A percentile compares a stretch with the other conserved stretches of the same genome.
Conservation (phyloP, 257 asterid genomes). For the Nicotiana attenuata region DNA sequence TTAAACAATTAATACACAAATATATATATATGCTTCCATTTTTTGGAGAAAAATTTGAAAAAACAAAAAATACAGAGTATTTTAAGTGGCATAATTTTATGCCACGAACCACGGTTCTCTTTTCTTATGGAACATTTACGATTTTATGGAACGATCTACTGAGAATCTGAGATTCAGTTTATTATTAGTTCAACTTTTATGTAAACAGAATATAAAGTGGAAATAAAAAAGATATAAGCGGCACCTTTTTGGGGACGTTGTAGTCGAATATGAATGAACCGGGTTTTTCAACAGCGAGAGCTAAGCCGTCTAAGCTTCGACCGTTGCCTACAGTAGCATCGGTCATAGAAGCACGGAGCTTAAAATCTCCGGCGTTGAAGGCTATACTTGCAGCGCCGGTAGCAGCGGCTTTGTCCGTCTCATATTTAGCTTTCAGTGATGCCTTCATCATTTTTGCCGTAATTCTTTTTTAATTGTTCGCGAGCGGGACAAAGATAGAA, state of each 20-base stretch:
- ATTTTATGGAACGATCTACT: too few species aligned
- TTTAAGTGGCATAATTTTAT: too few species aligned
- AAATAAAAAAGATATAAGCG: neutral
- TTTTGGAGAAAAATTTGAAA: too few species aligned
- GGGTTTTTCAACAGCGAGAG: conserved; percentile 75
- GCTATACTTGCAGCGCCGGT: conserved; percentile 45
- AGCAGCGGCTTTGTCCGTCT: conserved; percentile 55
- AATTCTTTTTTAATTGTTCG: neutral
- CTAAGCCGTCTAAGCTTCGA: conserved; percentile 69
- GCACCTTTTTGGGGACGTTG: conserved; percentile 74
- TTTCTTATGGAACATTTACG: too few species aligned
- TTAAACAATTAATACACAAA: too few species aligned
- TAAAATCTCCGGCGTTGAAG: conserved; percentile 79
- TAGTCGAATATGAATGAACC: conserved; percentile 78
- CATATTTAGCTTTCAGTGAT: conserved; percentile 62
- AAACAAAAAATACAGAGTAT: too few species aligned
- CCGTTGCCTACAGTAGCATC: conserved; percentile 74
- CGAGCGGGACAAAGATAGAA: conserved; percentile 16
- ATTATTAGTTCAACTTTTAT: too few species aligned
- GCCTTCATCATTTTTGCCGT: conserved; percentile 40
- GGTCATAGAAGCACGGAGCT: conserved; percentile 78
- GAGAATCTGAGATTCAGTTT: too few species aligned
- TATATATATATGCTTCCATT: too few species aligned
- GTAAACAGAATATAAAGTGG: neutral
- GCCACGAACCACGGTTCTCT: too few species aligned